phyloP scores from a whole-genome alignment of 441 rosid species.

The Populus hybrid region DNA sequence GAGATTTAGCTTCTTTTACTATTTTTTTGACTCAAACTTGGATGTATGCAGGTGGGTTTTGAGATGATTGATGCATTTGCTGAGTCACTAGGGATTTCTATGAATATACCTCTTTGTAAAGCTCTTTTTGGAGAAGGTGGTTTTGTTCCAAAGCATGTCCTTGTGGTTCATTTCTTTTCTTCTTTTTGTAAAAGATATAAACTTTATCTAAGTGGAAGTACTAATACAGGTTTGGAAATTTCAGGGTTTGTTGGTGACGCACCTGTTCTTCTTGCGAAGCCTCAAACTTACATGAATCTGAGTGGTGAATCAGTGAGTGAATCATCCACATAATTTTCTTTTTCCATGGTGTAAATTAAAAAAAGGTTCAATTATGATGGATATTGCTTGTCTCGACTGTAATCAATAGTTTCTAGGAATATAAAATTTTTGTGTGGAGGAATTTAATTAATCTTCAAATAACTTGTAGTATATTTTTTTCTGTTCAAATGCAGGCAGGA shows the following conservation, averaged over 20 bases:
- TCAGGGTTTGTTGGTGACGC: slow-evolving; percentile 65
- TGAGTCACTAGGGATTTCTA: slow-evolving; percentile 51
- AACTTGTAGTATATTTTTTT: slow-evolving; percentile 5
- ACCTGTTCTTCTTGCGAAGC: slow-evolving; percentile 80
- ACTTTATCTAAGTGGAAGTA: neutral
- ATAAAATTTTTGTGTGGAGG: neutral
- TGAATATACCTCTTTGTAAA: slow-evolving; percentile 58
- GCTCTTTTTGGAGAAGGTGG: slow-evolving; percentile 80
- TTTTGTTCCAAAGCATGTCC: neutral
- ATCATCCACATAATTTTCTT: neutral
- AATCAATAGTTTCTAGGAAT: too few species aligned
- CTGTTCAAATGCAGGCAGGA: slow-evolving; percentile 50
- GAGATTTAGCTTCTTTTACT: neutral
- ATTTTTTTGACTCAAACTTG: slow-evolving; percentile 5
- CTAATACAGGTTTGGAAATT: slow-evolving; percentile 2
- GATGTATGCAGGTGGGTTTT: slow-evolving; percentile 63
- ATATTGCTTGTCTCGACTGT: neutral
- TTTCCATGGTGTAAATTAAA: neutral
- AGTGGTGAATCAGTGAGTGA: slow-evolving; percentile 89
- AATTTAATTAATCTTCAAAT: neutral
- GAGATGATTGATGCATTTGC: slow-evolving; percentile 76
- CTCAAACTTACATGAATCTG: slow-evolving; percentile 94
- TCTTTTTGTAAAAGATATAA: neutral
- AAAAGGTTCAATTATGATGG: neutral
- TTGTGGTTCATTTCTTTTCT: neutral